Evolutionary conservation across 106 monocot genomes (phyloP).

Genomic region (Dioscorea zingiberensis): DNA sequence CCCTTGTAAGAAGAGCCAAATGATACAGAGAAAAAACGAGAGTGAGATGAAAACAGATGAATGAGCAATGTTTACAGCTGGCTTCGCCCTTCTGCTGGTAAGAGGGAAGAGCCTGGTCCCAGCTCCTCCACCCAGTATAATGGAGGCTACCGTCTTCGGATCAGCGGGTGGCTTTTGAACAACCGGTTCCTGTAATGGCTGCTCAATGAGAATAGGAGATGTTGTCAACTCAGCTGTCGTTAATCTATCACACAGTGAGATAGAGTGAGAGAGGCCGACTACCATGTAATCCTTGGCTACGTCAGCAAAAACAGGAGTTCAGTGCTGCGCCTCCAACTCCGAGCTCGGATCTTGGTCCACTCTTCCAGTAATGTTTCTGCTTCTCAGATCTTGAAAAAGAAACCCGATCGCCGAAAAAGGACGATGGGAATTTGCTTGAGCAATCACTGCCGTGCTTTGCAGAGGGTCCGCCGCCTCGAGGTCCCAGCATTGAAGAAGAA

Average conservation of each 20-base stretch:
- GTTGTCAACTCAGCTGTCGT: background rate
- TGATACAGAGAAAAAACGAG: too few species aligned
- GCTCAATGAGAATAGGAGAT: background rate
- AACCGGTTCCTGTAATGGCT: constrained; percentile 20
- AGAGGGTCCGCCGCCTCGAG: background rate
- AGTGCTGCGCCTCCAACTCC: background rate
- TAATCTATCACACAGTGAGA: background rate
- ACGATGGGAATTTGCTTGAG: background rate
- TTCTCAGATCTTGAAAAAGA: background rate
- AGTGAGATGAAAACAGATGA: background rate
- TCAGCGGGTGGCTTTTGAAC: constrained; percentile 27
- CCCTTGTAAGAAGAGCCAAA: too few species aligned
- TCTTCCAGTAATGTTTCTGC: background rate
- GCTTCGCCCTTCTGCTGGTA: constrained; percentile 68
- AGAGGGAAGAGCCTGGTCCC: constrained; percentile 83
- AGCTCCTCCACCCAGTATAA: constrained; percentile 79
- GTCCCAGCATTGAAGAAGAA: background rate
- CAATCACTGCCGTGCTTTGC: background rate
- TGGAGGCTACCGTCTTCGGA: constrained; percentile 61
- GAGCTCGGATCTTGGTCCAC: background rate
- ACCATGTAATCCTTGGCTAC: constrained; percentile 13
- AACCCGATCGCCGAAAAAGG: background rate
- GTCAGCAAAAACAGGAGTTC: constrained; percentile 14
- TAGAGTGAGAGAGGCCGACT: background rate
- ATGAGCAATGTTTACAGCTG: constrained; percentile 50